Evolutionary conservation across 192 early-diverging fungal genomes (phyloP), one percentile per base, ranked within the genome.

Genomic region (Entophlyctis luteolus): DNA sequence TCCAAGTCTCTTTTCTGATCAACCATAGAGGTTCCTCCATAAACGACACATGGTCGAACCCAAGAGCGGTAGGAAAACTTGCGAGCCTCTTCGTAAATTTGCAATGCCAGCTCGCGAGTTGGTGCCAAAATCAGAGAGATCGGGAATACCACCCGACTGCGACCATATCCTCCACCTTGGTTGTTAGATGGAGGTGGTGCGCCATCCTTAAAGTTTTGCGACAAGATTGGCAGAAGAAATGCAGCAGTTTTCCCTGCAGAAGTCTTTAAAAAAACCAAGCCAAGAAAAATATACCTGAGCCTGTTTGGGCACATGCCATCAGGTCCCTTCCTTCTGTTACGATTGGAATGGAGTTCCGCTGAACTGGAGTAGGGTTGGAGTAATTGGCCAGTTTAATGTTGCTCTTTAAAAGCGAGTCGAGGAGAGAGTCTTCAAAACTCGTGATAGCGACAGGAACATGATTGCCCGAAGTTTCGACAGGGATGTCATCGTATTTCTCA

Each of bases 291-390:
- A 2, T 46, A 55, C 82, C 82, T 34, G 81, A 84, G 78, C 96
- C 95, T 23, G 95, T 98, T 78, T 98, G 95, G 32, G 95, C 95
- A 75, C 95, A 98, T 29, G 94, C 96, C 96, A 98, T 98, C 78
- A 98, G 79, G 78, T 98, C 96, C 70, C 96, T 89, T 52, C 88
- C 86, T 34, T 75, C 72, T 36, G 81, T 77, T 34, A 94, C 89
- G 28, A 69, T 77, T 90, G 91, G 68, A 87, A 88, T 70, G 90
- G 89, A 27, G 93, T 93, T 77, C 90, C 71, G 74, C 70, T 98
- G 96, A 33, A 98, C 94, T 5, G 96, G 96, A 33, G 96, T 98
- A 14, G 96, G 94, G 62, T 84, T 86, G 22, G 80, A 81, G 83
- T 95, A 98, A 55, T 87, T 79, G 65, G 93, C 84, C 10, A 95